Base-by-base conservation (phyloP, 176 grass and related monocot genomes). In the Oryza rufipogon region DNA sequence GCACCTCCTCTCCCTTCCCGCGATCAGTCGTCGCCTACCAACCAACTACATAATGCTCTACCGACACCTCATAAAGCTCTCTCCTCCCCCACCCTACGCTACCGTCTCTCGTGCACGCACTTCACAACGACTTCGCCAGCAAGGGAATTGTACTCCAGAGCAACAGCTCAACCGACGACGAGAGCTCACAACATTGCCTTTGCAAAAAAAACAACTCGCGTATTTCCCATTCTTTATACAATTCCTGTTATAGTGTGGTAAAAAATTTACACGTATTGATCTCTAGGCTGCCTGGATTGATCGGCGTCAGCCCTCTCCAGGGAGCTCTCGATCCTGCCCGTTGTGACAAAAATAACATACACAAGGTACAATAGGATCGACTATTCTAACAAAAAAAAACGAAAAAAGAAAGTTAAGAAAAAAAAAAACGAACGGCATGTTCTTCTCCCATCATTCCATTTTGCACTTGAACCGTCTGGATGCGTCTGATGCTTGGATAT, bases 321-420 rank as follows among this genome's bases (percentile, higher is more conserved):
- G 66, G 80, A 77, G 71, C 70, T 70, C 64, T 70, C 64, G 44
- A 83, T 80, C 84, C 64, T 87, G 85, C 89, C 80, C 70, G 30
- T 84, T 84, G 85, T 25, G 73, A 78, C 70, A 91, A 87, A 87
- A 91, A 91, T 47, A 84, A 80, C 80, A 80, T 87, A 91, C 85
- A 91, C 74, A 71, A 94, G 89, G 87, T 85, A 45, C n/a, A 85
- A 47, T 87, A 75, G 77, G 76, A 87, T 85, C 14, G 67, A 60
- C 85, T 73, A 84, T 69, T 42, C 86, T 82, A 91, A 44, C 33
- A 64, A 64, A 79, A 91, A 75, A 72, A 74, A 84, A 77, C 66
- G 23, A 52, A 65, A 70, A 23, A 22, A 42, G 32, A 36, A 61
- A 39, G 23, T 48, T 0, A 4, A 36, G 4, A 8, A 54, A 47